Evolutionary conservation across 1,284 basidiomycete genomes (phyloP), one percentile per base, ranked within the genome.

Genomic region (Ceratobasidium papillatum): DNA sequence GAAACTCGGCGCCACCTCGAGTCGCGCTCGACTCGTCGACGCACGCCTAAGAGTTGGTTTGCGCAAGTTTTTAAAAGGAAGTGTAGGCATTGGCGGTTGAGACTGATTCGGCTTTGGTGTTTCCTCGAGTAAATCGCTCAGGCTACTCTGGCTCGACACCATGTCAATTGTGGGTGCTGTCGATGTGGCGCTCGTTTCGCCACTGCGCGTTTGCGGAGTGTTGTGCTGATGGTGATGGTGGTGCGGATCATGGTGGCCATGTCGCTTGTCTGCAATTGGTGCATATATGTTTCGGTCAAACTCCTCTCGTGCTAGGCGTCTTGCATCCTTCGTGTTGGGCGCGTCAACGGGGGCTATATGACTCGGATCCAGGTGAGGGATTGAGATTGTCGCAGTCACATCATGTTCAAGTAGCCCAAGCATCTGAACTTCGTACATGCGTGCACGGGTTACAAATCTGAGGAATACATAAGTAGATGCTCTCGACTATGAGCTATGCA

Each of bases 401-500:
- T 95, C 95, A 80, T 96, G 93, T 78, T 95, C 94, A 61, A 97
- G 85, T 9, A 96, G 85, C 3, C 95, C 95, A 8, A 97, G 87
- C 93, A 94, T 96, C 80, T 97, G 93, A 58, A 97, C 95, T 80
- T 96, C 93, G 79, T 94, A 93, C 94, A 98, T 96, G 82, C 94
- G 94, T 47, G 93, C 94, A 52, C 95, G 89, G 1, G 94, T 91
- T 32, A 98, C 86, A 80, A 98, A 98, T 77, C 92, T 94, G 76
- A 3, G 32, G 17, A 27, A 34, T 30, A 11, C 74, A 30, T 58
- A 43, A 19, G 36, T 19, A 32, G 0, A 12, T 3, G 17, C 27
- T 7, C 72, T 47, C 25, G 14, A 32, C n/a, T 17, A 59, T 41
- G 11, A 32, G 45, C 49, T n/a, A 59, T 43, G 56, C 41, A 80